These are phyloP conservation scores for Coffea eugenioides DNA, from an alignment of 257 asterid genomes.

Conservation along the genomic window DNA sequence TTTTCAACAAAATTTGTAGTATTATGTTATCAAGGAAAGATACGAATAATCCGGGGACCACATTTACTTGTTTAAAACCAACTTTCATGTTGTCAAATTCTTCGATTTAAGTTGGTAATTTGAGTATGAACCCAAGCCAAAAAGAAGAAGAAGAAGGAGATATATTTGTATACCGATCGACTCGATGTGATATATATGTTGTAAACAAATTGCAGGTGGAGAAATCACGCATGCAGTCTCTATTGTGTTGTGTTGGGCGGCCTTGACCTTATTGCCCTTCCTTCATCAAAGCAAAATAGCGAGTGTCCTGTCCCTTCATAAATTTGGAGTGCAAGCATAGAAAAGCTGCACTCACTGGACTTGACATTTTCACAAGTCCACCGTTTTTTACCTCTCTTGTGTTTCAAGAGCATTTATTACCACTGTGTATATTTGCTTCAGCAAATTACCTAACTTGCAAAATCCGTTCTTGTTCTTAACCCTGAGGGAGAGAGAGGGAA, in stretches of 20 bases:
- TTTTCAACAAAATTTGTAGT: not conserved
- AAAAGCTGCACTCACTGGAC: slow-evolving; percentile 26
- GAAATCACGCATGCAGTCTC: slow-evolving; percentile 3
- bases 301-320: slow-evolving; percentile 23
- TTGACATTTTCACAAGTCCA: slow-evolving; percentile 24
- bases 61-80: not conserved
- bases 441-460: not conserved
- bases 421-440: not conserved
- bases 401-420: slow-evolving; percentile 6
- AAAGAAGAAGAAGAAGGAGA: not conserved
- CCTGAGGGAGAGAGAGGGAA: no score
- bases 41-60: not conserved
- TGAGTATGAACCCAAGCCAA: not conserved
- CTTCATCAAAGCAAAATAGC: slow-evolving; percentile 18
- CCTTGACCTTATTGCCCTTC: slow-evolving; percentile 1
- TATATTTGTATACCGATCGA: not conserved
- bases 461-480: not conserved
- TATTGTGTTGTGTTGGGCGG: not conserved
- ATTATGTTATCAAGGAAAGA: slow-evolving; percentile 7
- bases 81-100: not conserved
- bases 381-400: not conserved
- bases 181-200: slow-evolving; percentile 7
- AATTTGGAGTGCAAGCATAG: slow-evolving; percentile 31
- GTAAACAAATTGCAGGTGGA: slow-evolving; percentile 13
- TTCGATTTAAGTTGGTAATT: not conserved